Evolutionary conservation across 2,329 filamentous ascomycete species (phyloP).

Genomic region (Alternaria brassicae): DNA sequence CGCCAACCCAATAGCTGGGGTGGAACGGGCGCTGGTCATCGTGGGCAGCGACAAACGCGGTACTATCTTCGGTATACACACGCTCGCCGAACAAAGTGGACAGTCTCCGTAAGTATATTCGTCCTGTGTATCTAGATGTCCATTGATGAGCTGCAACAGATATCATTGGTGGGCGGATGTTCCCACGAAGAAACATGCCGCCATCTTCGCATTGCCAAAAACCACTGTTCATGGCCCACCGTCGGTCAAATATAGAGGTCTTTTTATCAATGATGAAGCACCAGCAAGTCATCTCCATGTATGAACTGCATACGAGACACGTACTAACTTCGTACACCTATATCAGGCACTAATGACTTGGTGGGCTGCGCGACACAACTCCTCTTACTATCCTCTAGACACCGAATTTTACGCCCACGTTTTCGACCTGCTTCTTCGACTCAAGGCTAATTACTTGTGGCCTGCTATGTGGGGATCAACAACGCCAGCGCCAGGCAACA

Average conservation of each 20-base stretch:
- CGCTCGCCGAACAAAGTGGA: conserved; percentile 73
- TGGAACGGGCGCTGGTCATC: conserved; percentile 66
- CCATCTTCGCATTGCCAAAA: conserved; percentile 63
- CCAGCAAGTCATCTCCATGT: too few species aligned
- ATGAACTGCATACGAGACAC: too few species aligned
- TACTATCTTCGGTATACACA: conserved; percentile 72
- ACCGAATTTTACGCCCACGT: conserved; percentile 70
- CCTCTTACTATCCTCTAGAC: conserved; percentile 58
- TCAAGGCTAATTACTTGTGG: conserved; percentile 77
- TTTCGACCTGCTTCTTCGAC: conserved; percentile 72
- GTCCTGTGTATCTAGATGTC: rapidly evolving
- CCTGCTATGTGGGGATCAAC: conserved; percentile 65
- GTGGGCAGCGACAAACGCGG: conserved; percentile 69
- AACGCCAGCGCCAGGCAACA: conserved; percentile 52
- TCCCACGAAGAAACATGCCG: conserved; percentile 57
- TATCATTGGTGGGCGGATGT: conserved; percentile 74
- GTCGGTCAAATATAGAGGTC: conserved; percentile 69
- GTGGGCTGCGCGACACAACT: conserved; percentile 53
- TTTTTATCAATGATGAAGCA: conserved; percentile 74
- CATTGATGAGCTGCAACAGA: neutral
- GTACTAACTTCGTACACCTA: too few species aligned
- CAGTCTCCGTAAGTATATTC: conserved; percentile 59
- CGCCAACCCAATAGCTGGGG: conserved; percentile 61
- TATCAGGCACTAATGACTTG: conserved; percentile 70
- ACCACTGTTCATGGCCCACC: conserved; percentile 64